These are phyloP conservation scores for Colletotrichum sublineola DNA, from an alignment of 2,329 filamentous ascomycete species.

Conservation along the genomic window DNA sequence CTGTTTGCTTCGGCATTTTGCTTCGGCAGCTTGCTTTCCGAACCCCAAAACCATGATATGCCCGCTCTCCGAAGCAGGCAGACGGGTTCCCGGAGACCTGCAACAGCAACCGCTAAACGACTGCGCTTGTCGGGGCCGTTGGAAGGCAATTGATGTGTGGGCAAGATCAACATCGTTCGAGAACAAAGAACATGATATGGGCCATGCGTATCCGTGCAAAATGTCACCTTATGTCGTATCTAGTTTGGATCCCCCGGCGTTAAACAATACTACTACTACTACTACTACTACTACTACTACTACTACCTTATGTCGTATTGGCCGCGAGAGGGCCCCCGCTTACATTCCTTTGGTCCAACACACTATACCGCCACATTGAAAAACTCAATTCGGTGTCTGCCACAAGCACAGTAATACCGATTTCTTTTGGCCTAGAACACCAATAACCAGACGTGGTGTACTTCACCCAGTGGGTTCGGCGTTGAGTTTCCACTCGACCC, in stretches of 20 bases:
- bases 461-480: neutral
- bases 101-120: too few species aligned
- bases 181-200: neutral
- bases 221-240: too few species aligned
- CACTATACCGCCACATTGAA: neutral
- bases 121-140: neutral
- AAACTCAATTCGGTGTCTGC: too few species aligned
- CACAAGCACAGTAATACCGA: neutral
- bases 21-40: neutral
- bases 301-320: too few species aligned
- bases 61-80: too few species aligned
- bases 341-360: too few species aligned
- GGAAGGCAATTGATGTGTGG: neutral
- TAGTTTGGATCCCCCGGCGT: too few species aligned
- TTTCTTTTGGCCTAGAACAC: neutral
- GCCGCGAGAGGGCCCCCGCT: neutral
- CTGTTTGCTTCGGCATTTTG: neutral
- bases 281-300: too few species aligned
- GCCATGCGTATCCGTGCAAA: neutral
- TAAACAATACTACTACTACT: too few species aligned
- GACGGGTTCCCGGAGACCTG: neutral
- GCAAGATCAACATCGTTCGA: neutral
- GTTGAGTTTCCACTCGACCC: neutral
- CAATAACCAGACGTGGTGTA: neutral
- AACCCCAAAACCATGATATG: neutral